Evolutionary conservation across 2,329 filamentous ascomycete genomes (phyloP).

Genomic region (Cryphonectria naterciae): DNA sequence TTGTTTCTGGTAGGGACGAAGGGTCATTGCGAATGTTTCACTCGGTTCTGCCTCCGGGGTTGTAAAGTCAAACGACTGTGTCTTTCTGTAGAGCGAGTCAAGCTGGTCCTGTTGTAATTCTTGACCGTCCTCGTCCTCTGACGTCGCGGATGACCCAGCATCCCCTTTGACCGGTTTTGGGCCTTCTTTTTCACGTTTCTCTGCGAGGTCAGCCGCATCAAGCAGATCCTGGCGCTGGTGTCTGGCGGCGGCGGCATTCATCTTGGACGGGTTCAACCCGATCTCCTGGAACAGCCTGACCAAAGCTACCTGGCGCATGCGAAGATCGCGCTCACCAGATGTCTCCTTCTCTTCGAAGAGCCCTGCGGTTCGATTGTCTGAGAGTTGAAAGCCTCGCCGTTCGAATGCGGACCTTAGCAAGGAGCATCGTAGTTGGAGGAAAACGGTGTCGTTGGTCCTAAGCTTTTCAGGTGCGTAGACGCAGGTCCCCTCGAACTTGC

Average conservation of each 20-base stretch:
- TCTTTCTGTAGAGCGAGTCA: slow-evolving; percentile 91
- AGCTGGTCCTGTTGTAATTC: slow-evolving; percentile 96
- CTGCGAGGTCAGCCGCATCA: slow-evolving; percentile 84
- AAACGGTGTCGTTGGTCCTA: slow-evolving; percentile 91
- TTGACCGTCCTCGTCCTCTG: slow-evolving; percentile 78
- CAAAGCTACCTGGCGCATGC: slow-evolving; percentile 82
- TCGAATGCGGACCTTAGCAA: slow-evolving; percentile 77
- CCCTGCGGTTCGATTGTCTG: slow-evolving; percentile 71
- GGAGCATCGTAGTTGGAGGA: slow-evolving; percentile 81
- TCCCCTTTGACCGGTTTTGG: slow-evolving; percentile 31
- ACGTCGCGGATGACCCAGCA: slow-evolving; percentile 54
- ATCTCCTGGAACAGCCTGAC: slow-evolving; percentile 90
- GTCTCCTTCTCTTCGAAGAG: slow-evolving; percentile 87
- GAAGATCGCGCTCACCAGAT: slow-evolving; percentile 78
- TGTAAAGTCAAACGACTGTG: slow-evolving; percentile 93
- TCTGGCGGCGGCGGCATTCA: slow-evolving; percentile 74
- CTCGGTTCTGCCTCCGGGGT: slow-evolving; percentile 86
- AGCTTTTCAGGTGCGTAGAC: slow-evolving; percentile 87
- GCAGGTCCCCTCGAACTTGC: slow-evolving; percentile 82
- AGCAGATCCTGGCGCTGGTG: slow-evolving; percentile 84
- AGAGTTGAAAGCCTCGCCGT: slow-evolving; percentile 61
- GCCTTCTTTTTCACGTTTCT: slow-evolving; percentile 68
- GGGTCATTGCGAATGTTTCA: slow-evolving; percentile 76
- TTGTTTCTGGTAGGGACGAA: slow-evolving; percentile 94
- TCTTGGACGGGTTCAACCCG: slow-evolving; percentile 74